A percentile compares a stretch with the other conserved stretches of the same genome.
These are phyloP conservation scores for Pholiota molesta DNA, from an alignment of 768 basidiomycete species.

Conservation along the genomic window DNA sequence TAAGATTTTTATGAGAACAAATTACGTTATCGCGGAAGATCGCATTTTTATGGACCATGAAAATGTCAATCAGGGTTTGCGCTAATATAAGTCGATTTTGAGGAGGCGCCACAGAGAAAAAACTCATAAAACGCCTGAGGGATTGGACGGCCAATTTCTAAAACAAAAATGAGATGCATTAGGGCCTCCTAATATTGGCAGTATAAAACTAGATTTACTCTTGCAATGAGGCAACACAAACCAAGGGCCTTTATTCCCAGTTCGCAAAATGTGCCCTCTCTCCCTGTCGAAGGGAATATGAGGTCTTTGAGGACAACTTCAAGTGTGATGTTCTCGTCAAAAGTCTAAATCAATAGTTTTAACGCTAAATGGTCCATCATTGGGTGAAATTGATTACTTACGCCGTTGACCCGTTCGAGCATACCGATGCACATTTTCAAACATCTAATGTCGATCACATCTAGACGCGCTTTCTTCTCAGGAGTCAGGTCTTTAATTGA, in stretches of 20 bases:
- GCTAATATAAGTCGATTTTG: constrained; percentile 69
- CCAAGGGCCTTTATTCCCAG: constrained; percentile 72
- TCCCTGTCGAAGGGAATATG: constrained; percentile 83
- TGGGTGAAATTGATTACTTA: constrained; percentile 38
- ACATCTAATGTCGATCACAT: constrained; percentile 74
- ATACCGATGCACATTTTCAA: constrained; percentile 78
- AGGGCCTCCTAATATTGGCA: no score
- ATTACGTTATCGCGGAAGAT: constrained; percentile 43
- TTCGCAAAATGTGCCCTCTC: constrained; percentile 65
- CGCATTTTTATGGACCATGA: constrained; percentile 78
- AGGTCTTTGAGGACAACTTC: constrained; percentile 76
- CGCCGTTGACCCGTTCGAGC: constrained; percentile 85
- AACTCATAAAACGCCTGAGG: constrained; percentile 67
- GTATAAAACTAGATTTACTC: constrained; percentile 36
- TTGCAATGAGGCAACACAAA: constrained; percentile 75
- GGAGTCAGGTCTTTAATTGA: constrained; percentile 46
- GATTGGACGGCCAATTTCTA: constrained; percentile 35
- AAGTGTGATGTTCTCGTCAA: constrained; percentile 72
- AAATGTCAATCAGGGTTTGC: constrained; percentile 82
- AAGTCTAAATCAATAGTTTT: constrained; percentile 41
- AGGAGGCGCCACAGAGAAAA: constrained; percentile 63
- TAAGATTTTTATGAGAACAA: neutral
- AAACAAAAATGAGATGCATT: neutral
- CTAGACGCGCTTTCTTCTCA: constrained; percentile 60
- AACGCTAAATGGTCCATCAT: neutral